A percentile compares a stretch with the other conserved stretches of the same genome.
These are phyloP conservation scores for Zymoseptoria passerinii DNA, from an alignment of 2,329 filamentous ascomycete species.

Conservation along the genomic window DNA sequence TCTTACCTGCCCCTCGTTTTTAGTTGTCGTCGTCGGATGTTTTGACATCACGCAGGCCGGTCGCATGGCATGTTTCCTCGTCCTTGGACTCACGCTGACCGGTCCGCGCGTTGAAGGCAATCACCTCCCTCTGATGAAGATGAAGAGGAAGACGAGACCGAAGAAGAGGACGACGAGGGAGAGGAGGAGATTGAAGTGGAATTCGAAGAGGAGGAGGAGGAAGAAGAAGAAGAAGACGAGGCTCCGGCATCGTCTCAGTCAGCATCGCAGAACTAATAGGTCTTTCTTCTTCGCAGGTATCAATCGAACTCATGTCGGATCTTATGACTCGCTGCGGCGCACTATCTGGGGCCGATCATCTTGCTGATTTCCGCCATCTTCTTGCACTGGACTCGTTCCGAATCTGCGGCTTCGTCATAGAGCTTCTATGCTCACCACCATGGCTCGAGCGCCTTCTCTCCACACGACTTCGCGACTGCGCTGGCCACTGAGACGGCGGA, in stretches of 20 bases:
- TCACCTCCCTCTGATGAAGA: not conserved
- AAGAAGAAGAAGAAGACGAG: not conserved
- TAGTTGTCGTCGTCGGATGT: not conserved
- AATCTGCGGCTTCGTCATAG: not conserved
- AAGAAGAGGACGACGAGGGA: not conserved
- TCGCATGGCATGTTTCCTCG: conserved; percentile 3
- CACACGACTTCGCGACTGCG: not conserved
- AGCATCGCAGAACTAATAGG: not conserved
- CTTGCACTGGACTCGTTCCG: conserved; percentile 17
- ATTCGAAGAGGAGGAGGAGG: not conserved
- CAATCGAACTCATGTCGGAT: conserved; percentile 34
- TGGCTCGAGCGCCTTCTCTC: not conserved
- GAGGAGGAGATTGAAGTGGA: not conserved
- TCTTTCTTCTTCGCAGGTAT: conserved; percentile 25
- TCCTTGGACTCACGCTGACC: conserved; percentile 6
- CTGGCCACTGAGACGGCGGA: not conserved
- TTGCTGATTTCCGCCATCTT: conserved; percentile 23
- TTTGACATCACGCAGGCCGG: conserved; percentile 5
- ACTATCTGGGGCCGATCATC: conserved; percentile 23
- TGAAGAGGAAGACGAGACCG: not conserved
- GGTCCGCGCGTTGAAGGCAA: conserved; percentile 3
- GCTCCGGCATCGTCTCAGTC: not conserved
- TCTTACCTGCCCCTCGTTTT: not conserved
- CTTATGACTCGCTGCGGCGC: conserved; percentile 32
- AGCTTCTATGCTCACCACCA: not conserved